phyloP scores from a whole-genome alignment of 805 yeast species.

The Wickerhamomyces chaumierensis region DNA sequence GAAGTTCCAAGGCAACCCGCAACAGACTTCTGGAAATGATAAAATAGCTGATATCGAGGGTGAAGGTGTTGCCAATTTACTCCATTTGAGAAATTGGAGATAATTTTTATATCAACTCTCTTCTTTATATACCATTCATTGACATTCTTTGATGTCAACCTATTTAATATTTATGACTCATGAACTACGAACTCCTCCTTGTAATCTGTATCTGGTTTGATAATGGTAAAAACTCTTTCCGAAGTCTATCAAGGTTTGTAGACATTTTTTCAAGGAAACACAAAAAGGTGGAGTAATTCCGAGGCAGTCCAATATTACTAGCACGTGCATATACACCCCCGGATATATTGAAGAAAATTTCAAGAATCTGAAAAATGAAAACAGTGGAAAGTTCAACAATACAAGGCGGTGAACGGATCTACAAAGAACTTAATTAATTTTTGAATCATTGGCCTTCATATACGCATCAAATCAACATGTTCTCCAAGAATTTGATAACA shows the following conservation, averaged over 20 bases:
- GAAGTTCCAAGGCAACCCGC: conserved; percentile 2
- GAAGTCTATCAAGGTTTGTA: too few species aligned
- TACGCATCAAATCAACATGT: background rate
- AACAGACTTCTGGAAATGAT: background rate
- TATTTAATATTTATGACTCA: background rate
- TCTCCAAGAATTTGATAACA: background rate
- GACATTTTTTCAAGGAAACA: too few species aligned
- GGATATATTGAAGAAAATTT: background rate
- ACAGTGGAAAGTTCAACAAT: background rate
- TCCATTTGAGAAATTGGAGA: conserved; percentile 8
- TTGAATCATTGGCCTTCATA: background rate
- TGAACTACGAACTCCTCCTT: too few species aligned
- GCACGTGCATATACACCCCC: background rate
- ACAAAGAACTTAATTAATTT: too few species aligned
- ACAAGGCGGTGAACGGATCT: too few species aligned
- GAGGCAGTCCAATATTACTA: too few species aligned
- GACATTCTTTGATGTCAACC: too few species aligned
- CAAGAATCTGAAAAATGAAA: background rate
- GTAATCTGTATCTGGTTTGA: too few species aligned
- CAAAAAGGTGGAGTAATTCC: background rate
- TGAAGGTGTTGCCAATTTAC: conserved; percentile 9
- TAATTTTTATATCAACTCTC: background rate
- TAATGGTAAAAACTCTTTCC: too few species aligned
- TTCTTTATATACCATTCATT: background rate
- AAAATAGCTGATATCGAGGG: background rate